Conservation (phyloP, 2,329 filamentous ascomycete species). For the Alternaria consortialis region DNA sequence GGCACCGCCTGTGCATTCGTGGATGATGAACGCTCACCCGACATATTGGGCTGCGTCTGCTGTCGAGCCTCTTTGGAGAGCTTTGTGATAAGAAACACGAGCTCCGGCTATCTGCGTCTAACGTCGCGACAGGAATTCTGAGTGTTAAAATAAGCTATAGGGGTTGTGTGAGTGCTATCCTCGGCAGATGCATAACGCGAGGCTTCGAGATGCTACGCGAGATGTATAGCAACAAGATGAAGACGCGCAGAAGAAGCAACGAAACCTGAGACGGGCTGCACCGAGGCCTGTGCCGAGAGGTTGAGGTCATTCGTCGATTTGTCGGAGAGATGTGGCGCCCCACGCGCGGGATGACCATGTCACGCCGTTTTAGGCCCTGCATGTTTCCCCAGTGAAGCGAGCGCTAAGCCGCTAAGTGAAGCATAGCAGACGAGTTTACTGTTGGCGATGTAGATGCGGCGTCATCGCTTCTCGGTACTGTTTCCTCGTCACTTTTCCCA, state of each 20-base stretch:
- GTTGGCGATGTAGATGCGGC: constrained; percentile 18
- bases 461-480: constrained; percentile 20
- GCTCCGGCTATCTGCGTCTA: constrained; percentile 36
- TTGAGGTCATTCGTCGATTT: constrained; percentile 39
- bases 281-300: constrained; percentile 27
- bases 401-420: constrained; percentile 31
- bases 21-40: constrained; percentile 28
- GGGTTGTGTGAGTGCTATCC: background rate
- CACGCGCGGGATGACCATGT: constrained; percentile 28
- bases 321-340: constrained; percentile 3
- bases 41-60: constrained; percentile 27
- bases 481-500: constrained; percentile 7
- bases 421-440: constrained; percentile 18
- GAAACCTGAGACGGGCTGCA: constrained; percentile 17
- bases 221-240: background rate
- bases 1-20: constrained; percentile 40
- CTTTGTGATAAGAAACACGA: constrained; percentile 8
- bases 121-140: constrained; percentile 23
- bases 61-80: constrained; percentile 8
- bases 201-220: constrained; percentile 3
- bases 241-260: constrained; percentile 17
- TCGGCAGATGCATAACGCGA: constrained; percentile 3
- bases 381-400: constrained; percentile 15
- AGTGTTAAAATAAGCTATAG: constrained; percentile 6
- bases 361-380: constrained; percentile 21